Evolutionary conservation across 139 green algal species (phyloP).

Genomic region (Volvox reticuliferus): DNA sequence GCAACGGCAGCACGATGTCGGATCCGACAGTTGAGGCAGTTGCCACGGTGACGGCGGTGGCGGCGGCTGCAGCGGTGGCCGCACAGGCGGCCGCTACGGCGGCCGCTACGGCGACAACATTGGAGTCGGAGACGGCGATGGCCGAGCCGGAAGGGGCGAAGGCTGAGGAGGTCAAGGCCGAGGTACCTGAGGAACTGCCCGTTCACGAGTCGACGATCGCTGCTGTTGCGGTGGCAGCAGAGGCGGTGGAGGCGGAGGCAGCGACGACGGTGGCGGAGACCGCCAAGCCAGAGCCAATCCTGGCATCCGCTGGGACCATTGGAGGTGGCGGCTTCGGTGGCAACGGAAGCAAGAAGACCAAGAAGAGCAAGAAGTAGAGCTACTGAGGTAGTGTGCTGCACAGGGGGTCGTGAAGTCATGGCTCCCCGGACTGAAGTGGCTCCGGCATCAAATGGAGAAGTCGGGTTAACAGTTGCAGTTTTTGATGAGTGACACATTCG

Average conservation of each 20-base stretch:
- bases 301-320: not conserved
- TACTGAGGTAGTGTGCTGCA: too few species aligned
- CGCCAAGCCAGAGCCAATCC: too few species aligned
- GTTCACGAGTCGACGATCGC: not conserved
- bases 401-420: too few species aligned
- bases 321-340: not conserved
- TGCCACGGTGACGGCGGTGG: not conserved
- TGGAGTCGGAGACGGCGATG: not conserved
- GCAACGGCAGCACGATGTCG: not conserved
- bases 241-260: not conserved
- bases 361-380: slow-evolving; percentile 34
- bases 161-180: not conserved
- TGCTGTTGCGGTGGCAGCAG: not conserved
- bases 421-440: too few species aligned
- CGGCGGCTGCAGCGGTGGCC: not conserved
- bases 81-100: not conserved
- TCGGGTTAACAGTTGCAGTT: too few species aligned
- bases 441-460: too few species aligned
- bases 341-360: not conserved
- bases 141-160: not conserved
- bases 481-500: too few species aligned
- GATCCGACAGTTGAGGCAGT: not conserved
- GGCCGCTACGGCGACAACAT: not conserved
- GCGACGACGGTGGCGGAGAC: not conserved
- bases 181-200: not conserved